phyloP scores from a whole-genome alignment of 805 yeast species.

The Tetrapisispora arboricola region DNA sequence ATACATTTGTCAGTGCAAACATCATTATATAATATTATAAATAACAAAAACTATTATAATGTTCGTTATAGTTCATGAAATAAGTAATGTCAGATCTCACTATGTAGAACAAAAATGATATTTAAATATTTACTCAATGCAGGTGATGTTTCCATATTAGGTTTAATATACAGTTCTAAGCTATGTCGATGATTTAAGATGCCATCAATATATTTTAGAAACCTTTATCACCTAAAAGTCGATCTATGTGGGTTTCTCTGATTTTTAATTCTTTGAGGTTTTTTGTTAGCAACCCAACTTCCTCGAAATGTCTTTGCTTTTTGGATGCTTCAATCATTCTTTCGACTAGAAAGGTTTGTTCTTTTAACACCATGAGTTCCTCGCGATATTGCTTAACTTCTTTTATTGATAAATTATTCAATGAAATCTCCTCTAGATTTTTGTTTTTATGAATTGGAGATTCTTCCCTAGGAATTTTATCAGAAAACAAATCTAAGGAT shows the following conservation, averaged over 20 bases:
- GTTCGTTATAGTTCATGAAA: too few relatives aligned
- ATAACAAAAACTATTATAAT: too few relatives aligned
- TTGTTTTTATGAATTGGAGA: constrained; percentile 10
- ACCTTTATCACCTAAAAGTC: constrained; percentile 47
- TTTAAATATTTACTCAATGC: too few relatives aligned
- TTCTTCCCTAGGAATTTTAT: constrained; percentile 4
- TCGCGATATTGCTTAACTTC: constrained; percentile 55
- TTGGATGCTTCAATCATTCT: constrained; percentile 54
- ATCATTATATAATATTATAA: too few relatives aligned
- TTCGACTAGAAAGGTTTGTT: constrained; percentile 66
- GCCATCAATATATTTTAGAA: too few relatives aligned
- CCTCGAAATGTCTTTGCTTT: constrained; percentile 66
- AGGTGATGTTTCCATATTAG: too few relatives aligned
- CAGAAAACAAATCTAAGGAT: constrained; percentile 32
- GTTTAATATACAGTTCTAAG: too few relatives aligned
- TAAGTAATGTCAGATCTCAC: too few relatives aligned
- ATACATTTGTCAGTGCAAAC: too few relatives aligned
- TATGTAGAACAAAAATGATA: too few relatives aligned
- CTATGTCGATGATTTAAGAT: too few relatives aligned
- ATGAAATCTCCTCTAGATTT: constrained; percentile 11
- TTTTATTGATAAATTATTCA: constrained; percentile 35
- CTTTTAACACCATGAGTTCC: constrained; percentile 76
- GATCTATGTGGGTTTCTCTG: constrained; percentile 39
- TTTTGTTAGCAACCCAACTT: constrained; percentile 46
- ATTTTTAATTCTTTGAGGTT: constrained; percentile 47